Evolutionary conservation across 2,329 filamentous ascomycete genomes (phyloP).

Genomic region (Microcera coccophila): DNA sequence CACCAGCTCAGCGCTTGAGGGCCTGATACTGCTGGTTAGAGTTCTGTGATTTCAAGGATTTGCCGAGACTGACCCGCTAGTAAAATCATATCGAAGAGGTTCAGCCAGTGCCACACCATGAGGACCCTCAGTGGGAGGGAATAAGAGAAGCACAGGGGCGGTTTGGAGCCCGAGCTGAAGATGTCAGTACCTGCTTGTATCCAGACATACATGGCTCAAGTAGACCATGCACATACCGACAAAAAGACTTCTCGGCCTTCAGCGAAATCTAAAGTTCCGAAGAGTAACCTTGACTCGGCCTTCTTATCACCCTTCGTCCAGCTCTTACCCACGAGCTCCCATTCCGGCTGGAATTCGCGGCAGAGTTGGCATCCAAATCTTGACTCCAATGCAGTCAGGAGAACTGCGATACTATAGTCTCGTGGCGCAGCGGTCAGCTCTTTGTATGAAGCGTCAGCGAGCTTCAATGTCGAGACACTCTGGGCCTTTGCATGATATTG

Average conservation of each 20-base stretch:
- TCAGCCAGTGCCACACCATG: conserved; percentile 66
- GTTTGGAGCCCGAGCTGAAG: conserved; percentile 84
- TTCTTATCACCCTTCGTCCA: conserved; percentile 83
- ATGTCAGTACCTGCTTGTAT: conserved; percentile 3
- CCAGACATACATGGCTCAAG: no score
- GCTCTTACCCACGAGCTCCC: conserved; percentile 78
- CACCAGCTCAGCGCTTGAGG: conserved; percentile 72
- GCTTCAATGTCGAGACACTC: conserved; percentile 64
- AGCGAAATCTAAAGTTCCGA: conserved; percentile 81
- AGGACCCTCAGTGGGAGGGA: conserved; percentile 78
- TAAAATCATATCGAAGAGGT: conserved; percentile 82
- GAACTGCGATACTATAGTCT: conserved; percentile 77
- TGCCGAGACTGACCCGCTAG: conserved; percentile 58
- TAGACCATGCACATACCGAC: conserved; percentile 59
- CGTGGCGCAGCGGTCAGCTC: conserved; percentile 72
- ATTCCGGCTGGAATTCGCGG: conserved; percentile 89
- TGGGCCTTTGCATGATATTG: conserved; percentile 67
- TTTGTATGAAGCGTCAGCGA: conserved; percentile 72
- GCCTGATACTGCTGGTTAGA: not conserved
- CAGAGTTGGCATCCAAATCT: conserved; percentile 85
- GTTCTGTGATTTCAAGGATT: not conserved
- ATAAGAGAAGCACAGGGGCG: conserved; percentile 83
- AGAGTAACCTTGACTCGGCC: conserved; percentile 68
- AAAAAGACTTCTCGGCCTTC: conserved; percentile 83
- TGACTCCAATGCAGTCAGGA: conserved; percentile 81